Evolutionary conservation across 768 basidiomycete species (phyloP).

Genomic region (Termitomyces sp.): DNA sequence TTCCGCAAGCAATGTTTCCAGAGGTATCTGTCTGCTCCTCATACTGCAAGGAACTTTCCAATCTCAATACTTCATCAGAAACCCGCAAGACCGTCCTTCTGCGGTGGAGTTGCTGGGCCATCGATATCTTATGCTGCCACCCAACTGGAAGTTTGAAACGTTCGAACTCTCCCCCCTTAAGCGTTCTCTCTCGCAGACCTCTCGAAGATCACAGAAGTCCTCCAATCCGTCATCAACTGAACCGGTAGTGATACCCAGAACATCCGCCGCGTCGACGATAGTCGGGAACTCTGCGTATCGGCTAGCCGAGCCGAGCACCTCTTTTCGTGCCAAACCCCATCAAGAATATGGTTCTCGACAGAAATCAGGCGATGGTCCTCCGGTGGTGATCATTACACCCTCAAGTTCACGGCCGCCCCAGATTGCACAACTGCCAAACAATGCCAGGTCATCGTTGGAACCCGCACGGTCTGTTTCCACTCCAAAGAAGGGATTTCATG

Average conservation of each 20-base stretch:
- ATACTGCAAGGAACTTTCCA: neutral
- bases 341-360: constrained; percentile 1
- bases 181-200: constrained; percentile 6
- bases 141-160: constrained; percentile 39
- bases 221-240: neutral
- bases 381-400: constrained; percentile 27
- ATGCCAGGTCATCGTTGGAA: constrained; percentile 10
- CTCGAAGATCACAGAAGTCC: constrained; percentile 8
- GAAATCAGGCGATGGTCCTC: constrained; percentile 19
- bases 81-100: constrained; percentile 64
- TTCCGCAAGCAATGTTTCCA: constrained; percentile 78
- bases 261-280: neutral
- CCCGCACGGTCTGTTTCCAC: constrained; percentile 12
- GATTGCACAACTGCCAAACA: constrained; percentile 1
- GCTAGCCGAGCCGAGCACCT: neutral
- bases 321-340: neutral
- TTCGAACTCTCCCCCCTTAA: constrained; percentile 5
- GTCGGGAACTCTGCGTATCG: neutral
- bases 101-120: constrained; percentile 62
- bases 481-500: constrained; percentile 20
- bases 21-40: constrained; percentile 35
- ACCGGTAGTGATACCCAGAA: neutral
- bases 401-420: constrained; percentile 18
- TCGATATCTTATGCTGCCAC: constrained; percentile 52
- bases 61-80: constrained; percentile 27